Evolutionary conservation across 1,284 basidiomycete genomes (phyloP), one percentile per base, ranked within the genome.

Genomic region (Puccinia coronata): DNA sequence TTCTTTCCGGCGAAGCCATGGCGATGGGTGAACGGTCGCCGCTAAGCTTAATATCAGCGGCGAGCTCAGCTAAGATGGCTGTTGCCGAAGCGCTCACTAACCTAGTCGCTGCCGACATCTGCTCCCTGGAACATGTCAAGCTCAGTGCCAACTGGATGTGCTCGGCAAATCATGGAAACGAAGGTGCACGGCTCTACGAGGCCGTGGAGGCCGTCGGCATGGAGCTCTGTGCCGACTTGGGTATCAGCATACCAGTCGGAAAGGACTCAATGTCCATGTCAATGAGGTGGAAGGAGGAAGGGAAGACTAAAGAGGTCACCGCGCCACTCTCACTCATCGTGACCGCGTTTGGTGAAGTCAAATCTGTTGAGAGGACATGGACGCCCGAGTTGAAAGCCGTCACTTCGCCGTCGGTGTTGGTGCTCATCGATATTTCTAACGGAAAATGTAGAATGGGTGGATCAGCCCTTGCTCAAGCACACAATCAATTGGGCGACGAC

Each of bases 241-340:
- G 96, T 16, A 88, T 99, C 31, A 93, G 95, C 34, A 95, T 99
- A 74, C 97, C 96, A 0, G 96, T 99, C 49, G 96, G 97, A 43
- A 99, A 99, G 88, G 96, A 99, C 87, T 98, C 95, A 2, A 98
- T 99, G 97, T 96, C 94, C 47, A 99, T 99, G 96, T 92, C 93
- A 82, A 99, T 98, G 96, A 92, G 92, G 84, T 99, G 96, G 96
- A 83, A 87, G 31, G 86, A 92, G 39, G 89, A 89, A 11, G 89
- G 88, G 34, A 78, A 83, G n/a, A 63, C 36, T 23, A 82, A 83
- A 63, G 92, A 95, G 84, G 93, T 99, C 82, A 96, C 91, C 61
- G 90, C 96, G 4, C 97, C 96, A 2, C 87, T 98, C 72, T 97
- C 95, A 31, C 88, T 97, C 83, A 94, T 98, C 85, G 91, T 98